phyloP scores from a whole-genome alignment of 2,329 filamentous ascomycete genomes.

The Cytospora paraplurivora region DNA sequence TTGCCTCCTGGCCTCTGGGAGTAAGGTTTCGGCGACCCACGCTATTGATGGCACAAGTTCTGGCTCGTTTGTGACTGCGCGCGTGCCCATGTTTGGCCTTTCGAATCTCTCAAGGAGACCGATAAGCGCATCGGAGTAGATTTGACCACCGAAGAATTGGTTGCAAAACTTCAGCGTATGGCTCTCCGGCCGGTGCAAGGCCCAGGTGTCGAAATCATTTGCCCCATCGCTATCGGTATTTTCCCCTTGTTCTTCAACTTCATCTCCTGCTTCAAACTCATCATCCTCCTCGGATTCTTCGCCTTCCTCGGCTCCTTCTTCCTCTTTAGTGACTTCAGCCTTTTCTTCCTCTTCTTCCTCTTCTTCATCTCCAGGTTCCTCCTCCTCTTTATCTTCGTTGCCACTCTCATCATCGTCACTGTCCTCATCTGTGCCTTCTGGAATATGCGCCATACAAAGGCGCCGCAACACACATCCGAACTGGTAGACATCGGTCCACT shows the following conservation, averaged over 20 bases:
- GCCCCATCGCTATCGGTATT: not conserved
- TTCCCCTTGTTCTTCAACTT: not conserved
- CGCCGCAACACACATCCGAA: conserved; percentile 2
- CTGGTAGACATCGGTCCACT: conserved; percentile 10
- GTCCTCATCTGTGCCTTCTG: not conserved
- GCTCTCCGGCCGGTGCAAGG: conserved; percentile 10
- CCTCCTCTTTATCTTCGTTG: not conserved
- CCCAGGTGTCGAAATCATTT: not conserved
- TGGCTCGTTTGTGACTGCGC: not conserved
- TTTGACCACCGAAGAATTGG: not conserved
- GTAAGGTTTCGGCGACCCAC: conserved; percentile 4
- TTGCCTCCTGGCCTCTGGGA: not conserved
- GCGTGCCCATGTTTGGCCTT: conserved; percentile 1
- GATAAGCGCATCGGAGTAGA: conserved; percentile 8
- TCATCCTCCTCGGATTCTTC: not conserved
- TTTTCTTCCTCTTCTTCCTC: not conserved
- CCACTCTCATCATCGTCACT: not conserved
- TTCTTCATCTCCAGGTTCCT: not conserved
- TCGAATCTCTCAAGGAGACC: conserved; percentile 3
- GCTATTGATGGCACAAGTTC: conserved; percentile 1
- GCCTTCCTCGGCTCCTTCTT: not conserved
- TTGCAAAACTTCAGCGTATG: conserved; percentile 7
- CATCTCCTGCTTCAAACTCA: not conserved
- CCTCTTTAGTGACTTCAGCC: not conserved
- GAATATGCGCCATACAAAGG: conserved; percentile 6